phyloP scores from a whole-genome alignment of 2,329 filamentous ascomycete species.

The Colletotrichum simmondsii region DNA sequence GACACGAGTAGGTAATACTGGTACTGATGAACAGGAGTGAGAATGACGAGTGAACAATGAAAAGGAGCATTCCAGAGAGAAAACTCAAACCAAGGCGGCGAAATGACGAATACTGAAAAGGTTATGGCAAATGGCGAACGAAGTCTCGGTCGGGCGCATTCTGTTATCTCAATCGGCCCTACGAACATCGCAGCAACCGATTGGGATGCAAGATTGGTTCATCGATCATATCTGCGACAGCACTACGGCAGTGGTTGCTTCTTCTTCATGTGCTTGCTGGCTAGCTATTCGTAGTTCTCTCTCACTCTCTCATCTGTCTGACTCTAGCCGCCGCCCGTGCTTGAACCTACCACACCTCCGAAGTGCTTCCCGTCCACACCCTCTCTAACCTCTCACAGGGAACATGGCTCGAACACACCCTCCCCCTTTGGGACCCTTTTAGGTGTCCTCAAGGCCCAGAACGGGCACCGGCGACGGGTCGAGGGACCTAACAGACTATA shows the following conservation, averaged over 20 bases:
- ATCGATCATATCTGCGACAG: conserved; percentile 11
- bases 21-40: neutral
- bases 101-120: conserved; percentile 3
- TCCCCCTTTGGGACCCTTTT: neutral
- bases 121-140: neutral
- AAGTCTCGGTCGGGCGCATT: neutral
- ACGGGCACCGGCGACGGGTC: neutral
- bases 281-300: neutral
- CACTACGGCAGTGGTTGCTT: conserved; percentile 1
- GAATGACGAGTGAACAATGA: neutral
- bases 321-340: neutral
- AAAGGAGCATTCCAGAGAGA: neutral
- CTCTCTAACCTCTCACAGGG: neutral
- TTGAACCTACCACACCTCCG: neutral
- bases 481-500: neutral
- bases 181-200: neutral
- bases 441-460: neutral
- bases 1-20: too few relatives aligned
- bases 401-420: neutral
- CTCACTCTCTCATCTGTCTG: neutral
- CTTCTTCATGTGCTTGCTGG: neutral
- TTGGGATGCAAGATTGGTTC: conserved; percentile 28
- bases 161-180: conserved; percentile 33
- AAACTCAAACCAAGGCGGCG: neutral
- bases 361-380: neutral